These are phyloP conservation scores for Berkeleyomyces basicola DNA, from an alignment of 2,329 filamentous ascomycete genomes.

Conservation along the genomic window DNA sequence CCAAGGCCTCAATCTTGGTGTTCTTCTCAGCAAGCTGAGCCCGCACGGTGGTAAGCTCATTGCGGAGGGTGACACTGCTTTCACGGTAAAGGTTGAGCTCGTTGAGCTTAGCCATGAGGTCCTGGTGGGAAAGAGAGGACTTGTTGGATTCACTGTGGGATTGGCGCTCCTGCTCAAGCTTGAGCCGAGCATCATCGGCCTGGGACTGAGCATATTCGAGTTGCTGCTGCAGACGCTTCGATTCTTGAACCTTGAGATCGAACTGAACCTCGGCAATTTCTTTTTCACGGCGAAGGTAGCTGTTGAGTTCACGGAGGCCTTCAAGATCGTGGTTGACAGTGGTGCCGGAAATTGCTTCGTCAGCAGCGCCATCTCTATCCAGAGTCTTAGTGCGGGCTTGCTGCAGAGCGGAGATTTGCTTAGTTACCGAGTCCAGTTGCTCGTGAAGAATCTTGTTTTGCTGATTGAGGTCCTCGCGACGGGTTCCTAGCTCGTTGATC, in stretches of 20 bases:
- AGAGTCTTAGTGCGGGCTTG: conserved; percentile 46
- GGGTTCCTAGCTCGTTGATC: conserved; percentile 57
- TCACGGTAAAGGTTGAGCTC: conserved; percentile 93
- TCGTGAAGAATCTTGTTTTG: conserved; percentile 85
- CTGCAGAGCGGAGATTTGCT: conserved; percentile 66
- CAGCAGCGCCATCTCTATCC: conserved; percentile 19
- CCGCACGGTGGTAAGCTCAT: conserved; percentile 67
- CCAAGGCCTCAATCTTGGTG: conserved; percentile 56
- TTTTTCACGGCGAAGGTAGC: conserved; percentile 84
- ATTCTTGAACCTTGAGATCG: conserved; percentile 74
- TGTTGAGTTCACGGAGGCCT: conserved; percentile 77
- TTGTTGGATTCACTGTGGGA: conserved; percentile 57
- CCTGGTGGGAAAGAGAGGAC: conserved; percentile 63
- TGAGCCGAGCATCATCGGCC: conserved; percentile 74
- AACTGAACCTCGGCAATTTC: conserved; percentile 96
- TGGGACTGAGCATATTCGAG: conserved; percentile 74
- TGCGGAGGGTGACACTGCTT: conserved; percentile 79
- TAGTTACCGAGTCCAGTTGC: conserved; percentile 68
- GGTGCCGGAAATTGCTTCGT: conserved; percentile 17
- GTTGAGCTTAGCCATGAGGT: conserved; percentile 85
- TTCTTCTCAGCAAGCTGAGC: conserved; percentile 59
- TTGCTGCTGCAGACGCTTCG: conserved; percentile 77
- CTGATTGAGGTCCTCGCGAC: conserved; percentile 67
- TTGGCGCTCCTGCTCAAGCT: conserved; percentile 77
- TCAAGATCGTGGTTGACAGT: conserved; percentile 40